Evolutionary conservation across 331 rosid genomes (phyloP).

Genomic region (Rosa hybrid): DNA sequence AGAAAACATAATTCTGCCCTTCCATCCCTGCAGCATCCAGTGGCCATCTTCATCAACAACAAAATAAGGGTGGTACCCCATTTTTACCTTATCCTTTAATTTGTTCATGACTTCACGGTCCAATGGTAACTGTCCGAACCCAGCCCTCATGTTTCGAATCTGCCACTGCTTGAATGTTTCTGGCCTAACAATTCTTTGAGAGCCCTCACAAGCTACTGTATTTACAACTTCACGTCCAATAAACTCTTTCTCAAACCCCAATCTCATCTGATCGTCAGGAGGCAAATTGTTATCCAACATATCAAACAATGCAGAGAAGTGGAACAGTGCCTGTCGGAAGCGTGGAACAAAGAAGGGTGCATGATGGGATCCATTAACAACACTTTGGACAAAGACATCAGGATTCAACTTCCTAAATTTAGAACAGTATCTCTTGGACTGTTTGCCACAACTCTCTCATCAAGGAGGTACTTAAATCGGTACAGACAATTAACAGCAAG

Average conservation of each 20-base stretch:
- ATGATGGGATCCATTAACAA: background rate
- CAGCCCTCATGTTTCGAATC: slow-evolving; percentile 46
- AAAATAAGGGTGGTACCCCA: slow-evolving; percentile 56
- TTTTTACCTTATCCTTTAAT: slow-evolving; percentile 36
- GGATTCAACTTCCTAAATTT: slow-evolving; percentile 57
- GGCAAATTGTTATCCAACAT: slow-evolving; percentile 44
- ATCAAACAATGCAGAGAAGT: slow-evolving; percentile 56
- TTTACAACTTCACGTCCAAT: slow-evolving; percentile 52
- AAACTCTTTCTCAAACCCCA: slow-evolving; percentile 43
- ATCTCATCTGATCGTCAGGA: slow-evolving; percentile 31
- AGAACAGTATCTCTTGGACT: slow-evolving; percentile 59
- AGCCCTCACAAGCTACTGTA: slow-evolving; percentile 68
- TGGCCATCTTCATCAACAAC: slow-evolving; percentile 52
- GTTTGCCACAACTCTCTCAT: slow-evolving; percentile 51
- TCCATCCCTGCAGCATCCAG: slow-evolving; percentile 90
- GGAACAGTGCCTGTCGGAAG: slow-evolving; percentile 67
- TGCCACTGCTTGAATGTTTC: slow-evolving; percentile 75
- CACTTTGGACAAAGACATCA: slow-evolving; percentile 42
- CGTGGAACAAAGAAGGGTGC: background rate
- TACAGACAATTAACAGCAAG: background rate
- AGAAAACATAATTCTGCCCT: slow-evolving; percentile 61
- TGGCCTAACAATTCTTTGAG: slow-evolving; percentile 67
- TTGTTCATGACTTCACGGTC: slow-evolving; percentile 35
- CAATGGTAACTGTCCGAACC: slow-evolving; percentile 58
- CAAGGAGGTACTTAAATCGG: slow-evolving; percentile 54